Evolutionary conservation across 2,329 filamentous ascomycete genomes (phyloP), one percentile per base, ranked within the genome.

Genomic region (Penicillium thymicola): DNA sequence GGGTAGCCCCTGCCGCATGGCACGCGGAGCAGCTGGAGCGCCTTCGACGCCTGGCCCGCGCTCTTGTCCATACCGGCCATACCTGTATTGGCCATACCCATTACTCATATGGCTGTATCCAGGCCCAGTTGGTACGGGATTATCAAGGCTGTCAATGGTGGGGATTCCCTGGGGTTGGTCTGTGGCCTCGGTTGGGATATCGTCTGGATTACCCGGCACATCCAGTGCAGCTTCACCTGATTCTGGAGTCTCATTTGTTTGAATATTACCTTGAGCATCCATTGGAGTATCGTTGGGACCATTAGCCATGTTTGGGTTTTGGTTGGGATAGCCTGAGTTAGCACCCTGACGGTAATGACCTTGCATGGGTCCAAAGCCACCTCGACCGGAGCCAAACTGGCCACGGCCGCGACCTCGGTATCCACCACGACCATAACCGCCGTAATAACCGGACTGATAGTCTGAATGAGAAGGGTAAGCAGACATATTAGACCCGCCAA

Each of bases 21-120:
- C 94, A 75, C 94, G 92, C 46, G 94, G 94, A 10, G 92, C 94
- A 53, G 89, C 96, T 28, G 94, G 94, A 28, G 94, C 94, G 76
- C 83, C 83, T 68, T 78, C 79, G 51, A 85, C 82, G 37, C 82
- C 83, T 82, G 90, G 76, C 55, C 81, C 80, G 55, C 78, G 78
- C 65, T 76, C 73, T 41, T 72, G 77, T 30, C 71, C 73, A 45
- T 74, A 74, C 67, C 76, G 71, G 61, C 76, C 69, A 68, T 68
- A 73, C 8, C 71, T 71, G 14, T 61, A 54, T 14, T 59, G 62
- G 1, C 49, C 58, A 66, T 66, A 47, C 56, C 68, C 58, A 72
- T 68, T 42, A 68, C 67, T 38, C 68, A 50, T 51, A 27, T 28
- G 47, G 7, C 38, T 28, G 13, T 51, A 51, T 36, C 37, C 28